Conservation (phyloP, 805 yeast species). For the Helenozyma rhizophorensis region DNA sequence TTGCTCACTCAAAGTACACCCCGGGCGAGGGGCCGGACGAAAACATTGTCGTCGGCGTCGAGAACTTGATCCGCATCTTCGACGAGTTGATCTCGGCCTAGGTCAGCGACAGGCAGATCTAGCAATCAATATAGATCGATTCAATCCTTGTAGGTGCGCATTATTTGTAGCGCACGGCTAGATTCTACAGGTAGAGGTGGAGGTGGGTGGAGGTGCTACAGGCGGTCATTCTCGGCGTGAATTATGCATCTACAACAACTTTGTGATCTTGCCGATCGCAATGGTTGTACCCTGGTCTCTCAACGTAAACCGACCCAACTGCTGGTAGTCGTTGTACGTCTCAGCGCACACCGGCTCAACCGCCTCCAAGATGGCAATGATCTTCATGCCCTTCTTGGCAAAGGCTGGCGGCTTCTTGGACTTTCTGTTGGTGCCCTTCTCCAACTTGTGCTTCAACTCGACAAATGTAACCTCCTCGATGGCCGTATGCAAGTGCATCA, state of each 20-base stretch:
- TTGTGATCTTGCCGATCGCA: slow-evolving; percentile 97
- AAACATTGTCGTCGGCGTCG: slow-evolving; percentile 65
- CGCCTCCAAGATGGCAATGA: slow-evolving; percentile 86
- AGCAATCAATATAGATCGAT: too few species aligned
- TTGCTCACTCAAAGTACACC: slow-evolving; percentile 74
- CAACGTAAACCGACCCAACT: slow-evolving; percentile 94
- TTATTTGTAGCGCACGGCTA: too few species aligned
- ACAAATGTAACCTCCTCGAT: slow-evolving; percentile 89
- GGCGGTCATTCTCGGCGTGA: background rate
- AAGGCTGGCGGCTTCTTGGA: slow-evolving; percentile 97
- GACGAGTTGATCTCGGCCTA: slow-evolving; percentile 20
- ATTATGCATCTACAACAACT: slow-evolving; percentile 50
- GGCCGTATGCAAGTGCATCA: slow-evolving; percentile 98
- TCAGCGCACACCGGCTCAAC: slow-evolving; percentile 90
- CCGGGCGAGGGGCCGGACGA: slow-evolving; percentile 70
- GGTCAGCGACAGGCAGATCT: too few species aligned
- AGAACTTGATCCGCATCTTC: slow-evolving; percentile 48
- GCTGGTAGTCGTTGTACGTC: slow-evolving; percentile 87
- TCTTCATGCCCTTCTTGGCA: slow-evolving; percentile 98
- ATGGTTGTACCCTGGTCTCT: slow-evolving; percentile 98
- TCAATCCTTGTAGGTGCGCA: too few species aligned
- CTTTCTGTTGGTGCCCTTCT: slow-evolving; percentile 94
- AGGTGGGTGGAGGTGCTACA: background rate
- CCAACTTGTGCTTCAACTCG: slow-evolving; percentile 84
- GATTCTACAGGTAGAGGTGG: too few species aligned